These are phyloP conservation scores for Penicillium roqueforti DNA, from an alignment of 495 filamentous ascomycete genomes.

Conservation along the genomic window DNA sequence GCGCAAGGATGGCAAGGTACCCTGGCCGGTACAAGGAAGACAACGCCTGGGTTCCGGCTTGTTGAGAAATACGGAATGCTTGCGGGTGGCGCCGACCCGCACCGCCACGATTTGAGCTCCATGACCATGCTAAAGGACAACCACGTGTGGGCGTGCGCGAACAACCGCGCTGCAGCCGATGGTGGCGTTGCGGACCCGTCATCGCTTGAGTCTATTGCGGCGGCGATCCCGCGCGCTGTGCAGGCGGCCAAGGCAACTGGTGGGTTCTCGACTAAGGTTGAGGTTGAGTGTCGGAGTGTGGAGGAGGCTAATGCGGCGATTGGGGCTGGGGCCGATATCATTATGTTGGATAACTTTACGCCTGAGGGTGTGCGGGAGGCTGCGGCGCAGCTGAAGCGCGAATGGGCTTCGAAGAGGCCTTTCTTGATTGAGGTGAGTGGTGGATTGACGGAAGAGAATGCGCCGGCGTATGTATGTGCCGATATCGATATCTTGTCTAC, in stretches of 20 bases:
- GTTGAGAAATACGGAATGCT: constrained; percentile 99
- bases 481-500: constrained; percentile 95
- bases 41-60: constrained; percentile 89
- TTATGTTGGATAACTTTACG: constrained; percentile 96
- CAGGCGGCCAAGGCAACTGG: constrained; percentile 75
- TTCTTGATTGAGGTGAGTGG: constrained; percentile 91
- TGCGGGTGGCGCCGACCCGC: constrained; percentile 84
- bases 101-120: constrained; percentile 82
- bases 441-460: constrained; percentile 81
- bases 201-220: constrained; percentile 36
- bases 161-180: constrained; percentile 34
- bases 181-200: constrained; percentile 9
- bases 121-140: constrained; percentile 99
- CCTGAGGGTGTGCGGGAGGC: constrained; percentile 68
- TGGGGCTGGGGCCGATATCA: constrained; percentile 82
- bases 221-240: constrained; percentile 79
- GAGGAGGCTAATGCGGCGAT: constrained; percentile 88
- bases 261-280: constrained; percentile 88
- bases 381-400: constrained; percentile 66
- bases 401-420: constrained; percentile 60
- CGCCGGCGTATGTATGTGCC: constrained; percentile 70
- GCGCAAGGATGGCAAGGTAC: constrained; percentile 68
- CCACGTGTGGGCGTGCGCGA: constrained; percentile 80
- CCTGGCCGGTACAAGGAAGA: constrained; percentile 95
- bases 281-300: constrained; percentile 89